Base-by-base conservation (phyloP, 1,139 yeast genomes). In the Yamadazyma atlantica region DNA sequence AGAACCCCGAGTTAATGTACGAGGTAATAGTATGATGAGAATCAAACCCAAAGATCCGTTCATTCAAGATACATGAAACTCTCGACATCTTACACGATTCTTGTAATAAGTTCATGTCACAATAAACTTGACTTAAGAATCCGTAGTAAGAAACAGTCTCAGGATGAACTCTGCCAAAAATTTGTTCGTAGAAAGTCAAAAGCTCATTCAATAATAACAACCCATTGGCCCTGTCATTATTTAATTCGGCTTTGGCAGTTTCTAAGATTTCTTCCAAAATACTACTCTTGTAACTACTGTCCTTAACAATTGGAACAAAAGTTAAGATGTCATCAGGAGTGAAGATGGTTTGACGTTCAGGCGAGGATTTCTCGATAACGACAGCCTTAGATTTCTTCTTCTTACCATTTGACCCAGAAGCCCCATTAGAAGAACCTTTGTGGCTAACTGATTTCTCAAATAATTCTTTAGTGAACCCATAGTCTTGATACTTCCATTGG, bases 21-120 rank as follows among this genome's bases (percentile, higher is more conserved):
- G 88, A 73, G 45, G 88, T 75, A 25, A 88, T 62, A 21, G 92
- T 76, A 49, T 88, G 94, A 53, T 76, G 78, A 6, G 94, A 78
- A 57, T 90, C 97, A 47, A 81, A 62, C 43, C 98, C 98, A 36
- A 72, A 62, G 15, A 83, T 75, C 62, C 97, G 79, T 67, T 92
- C 97, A 40, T 82, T 73, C 42, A 89, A 77, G 30, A 80, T 69
- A 44, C 82, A 75, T 2, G 96, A 81, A 57, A 79, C 83, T 51
- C 95, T 81, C 17, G 85, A 78, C 48, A 80, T 66, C n/a, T 72
- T 73, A 39, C 82, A 73, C 4, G 97, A 92, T 49, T 78, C 82
- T 22, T 66, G 62, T 33, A 64, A 60, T 50, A 74, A 64, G 9
- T 82, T 81, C 34, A 81, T 58, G 43, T 83, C 88, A 44, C 80